Evolutionary conservation across 129 eudicot species (phyloP), one percentile per base, ranked within the genome.

Genomic region (Mikania micrantha): DNA sequence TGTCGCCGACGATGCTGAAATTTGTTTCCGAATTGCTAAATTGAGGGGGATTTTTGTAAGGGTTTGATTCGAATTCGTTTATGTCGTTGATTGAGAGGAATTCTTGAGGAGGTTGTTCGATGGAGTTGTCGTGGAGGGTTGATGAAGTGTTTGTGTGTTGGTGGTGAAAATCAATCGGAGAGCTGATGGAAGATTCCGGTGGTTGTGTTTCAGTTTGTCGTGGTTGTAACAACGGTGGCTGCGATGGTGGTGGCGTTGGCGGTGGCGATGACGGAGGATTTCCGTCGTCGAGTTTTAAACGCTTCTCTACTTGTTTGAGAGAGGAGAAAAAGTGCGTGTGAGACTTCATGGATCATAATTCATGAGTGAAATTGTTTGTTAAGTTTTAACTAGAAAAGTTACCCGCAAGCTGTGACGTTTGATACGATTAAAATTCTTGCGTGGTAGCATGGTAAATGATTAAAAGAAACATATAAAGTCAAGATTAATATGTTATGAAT

Each of bases 241-340:
- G 59, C 13, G 78, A 54, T 2, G 72, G 59, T 20, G 80, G 42
- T 7, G 64, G 25, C 1, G 65, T 15, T 7, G 78, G 59, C 13
- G 78, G 62, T 2, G 72, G 59, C 15, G 81, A 27, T 3, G 65
- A 20, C 2, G 66, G 60, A 32, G 36, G 76, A 59, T 34, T 34
- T 22, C 69, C 50, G 48, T 66, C 64, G 57, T 85, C 91, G 16
- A 80, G 83, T 76, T 85, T 85, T 15, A 88, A 64, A 61, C 95
- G 80, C 68, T 88, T 88, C 39, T 88, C 88, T 6, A 88, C 79
- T 54, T 78, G 86, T 70, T 82, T 84, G 35, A 90, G 94, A 11
- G 95, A 86, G 22, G 88, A 80, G 85, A 90, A 90, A 75, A 90
- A 90, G 21, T 64, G 83, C 66, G 71, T 40, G 58, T 77, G 78